Base-by-base conservation (phyloP, 2,329 filamentous ascomycete genomes). In the Sphaerulina vaccinii region DNA sequence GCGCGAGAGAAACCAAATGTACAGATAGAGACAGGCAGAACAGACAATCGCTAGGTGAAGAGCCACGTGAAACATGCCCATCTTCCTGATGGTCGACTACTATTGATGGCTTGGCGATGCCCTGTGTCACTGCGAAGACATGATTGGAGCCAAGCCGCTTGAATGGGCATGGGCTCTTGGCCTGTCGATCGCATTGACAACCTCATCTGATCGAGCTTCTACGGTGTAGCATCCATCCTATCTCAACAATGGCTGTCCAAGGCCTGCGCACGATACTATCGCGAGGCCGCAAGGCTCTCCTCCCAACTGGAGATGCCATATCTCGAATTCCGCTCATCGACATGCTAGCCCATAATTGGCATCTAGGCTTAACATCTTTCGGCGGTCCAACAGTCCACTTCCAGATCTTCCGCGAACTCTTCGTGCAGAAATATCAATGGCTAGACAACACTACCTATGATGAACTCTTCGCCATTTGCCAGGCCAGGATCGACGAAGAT, bases 401-500 rank as follows among this genome's bases (percentile, higher is more conserved):
- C 61, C 79, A 83, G 61, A 87, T 87, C 51, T 75, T 86, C 48
- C 77, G 84, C 59, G 71, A 76, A 32, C 76, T 79, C 37, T 89
- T 86, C 61, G 82, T 87, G 0, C 73, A 76, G 1, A 78, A 79
- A 39, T 66, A 77, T 33, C 67, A 73, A 62, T 89, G 86, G 86
- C 77, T 88, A 21, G 83, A 87, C 65, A 84, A 88, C 48, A 82
- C 86, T 60, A 78, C 83, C 51, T 88, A 85, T 67, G 83, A 87
- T 66, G 86, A 89, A 62, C 75, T 89, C 0, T 89, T 90, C 66
- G 84, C 82, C 21, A 70, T 89, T 39, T 81, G 78, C 15, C 85
- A 89, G 69, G 82, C 86, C 86, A 0, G 85, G 61, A 0, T 85
- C 81, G 56, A 88, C 86, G 1, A 89, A 89, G 80, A 85, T 89